Evolutionary conservation across 1,139 yeast species (phyloP).

Genomic region (Blastobotrys ciferrii): DNA sequence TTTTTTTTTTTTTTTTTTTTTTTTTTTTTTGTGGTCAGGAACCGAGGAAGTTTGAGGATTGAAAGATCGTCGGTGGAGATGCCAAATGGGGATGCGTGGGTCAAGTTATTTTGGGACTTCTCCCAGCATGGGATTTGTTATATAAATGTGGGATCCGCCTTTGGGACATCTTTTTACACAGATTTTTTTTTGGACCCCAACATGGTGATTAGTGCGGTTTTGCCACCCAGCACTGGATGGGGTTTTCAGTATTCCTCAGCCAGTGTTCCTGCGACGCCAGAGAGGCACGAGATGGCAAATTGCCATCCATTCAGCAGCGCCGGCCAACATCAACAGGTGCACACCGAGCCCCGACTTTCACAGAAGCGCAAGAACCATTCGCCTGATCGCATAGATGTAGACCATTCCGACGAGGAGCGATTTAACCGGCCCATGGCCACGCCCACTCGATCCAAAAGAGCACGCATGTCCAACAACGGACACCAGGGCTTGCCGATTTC

Average conservation of each 20-base stretch:
- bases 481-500: constrained; percentile 52
- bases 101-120: too few relatives aligned
- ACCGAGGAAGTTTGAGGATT: too few relatives aligned
- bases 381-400: constrained; percentile 18
- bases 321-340: not conserved
- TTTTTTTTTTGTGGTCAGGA: too few relatives aligned
- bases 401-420: constrained; percentile 7
- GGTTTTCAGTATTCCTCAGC: constrained; percentile 25
- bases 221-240: constrained; percentile 32
- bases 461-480: constrained; percentile 24
- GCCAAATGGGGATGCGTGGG: too few relatives aligned
- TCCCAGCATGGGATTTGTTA: not conserved
- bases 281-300: not conserved
- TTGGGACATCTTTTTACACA: not conserved
- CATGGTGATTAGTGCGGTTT: constrained; percentile 30
- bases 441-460: constrained; percentile 20
- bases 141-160: not conserved
- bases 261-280: constrained; percentile 11
- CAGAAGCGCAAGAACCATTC: constrained; percentile 17
- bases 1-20: too few relatives aligned
- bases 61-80: too few relatives aligned
- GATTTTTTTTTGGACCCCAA: not conserved
- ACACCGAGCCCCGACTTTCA: constrained; percentile 1
- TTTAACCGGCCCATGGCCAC: constrained; percentile 9
- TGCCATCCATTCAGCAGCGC: not conserved